Percentiles rank a stretch among this genome's conserved stretches.
Evolutionary conservation across 768 basidiomycete species (phyloP).

Genomic region (Coprinopsis cinerea): DNA sequence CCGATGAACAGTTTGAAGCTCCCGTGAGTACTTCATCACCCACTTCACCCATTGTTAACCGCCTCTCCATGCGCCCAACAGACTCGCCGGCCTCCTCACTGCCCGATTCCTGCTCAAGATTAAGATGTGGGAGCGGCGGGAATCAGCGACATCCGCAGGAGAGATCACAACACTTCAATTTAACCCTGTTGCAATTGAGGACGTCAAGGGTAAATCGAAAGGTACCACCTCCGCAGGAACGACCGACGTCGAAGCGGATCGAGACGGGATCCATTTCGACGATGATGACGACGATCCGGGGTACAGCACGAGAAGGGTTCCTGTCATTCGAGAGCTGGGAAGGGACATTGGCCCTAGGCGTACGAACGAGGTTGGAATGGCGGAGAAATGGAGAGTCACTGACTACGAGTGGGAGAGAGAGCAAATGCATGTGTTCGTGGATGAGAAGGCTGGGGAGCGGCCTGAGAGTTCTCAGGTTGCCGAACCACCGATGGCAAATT

Average conservation of each 20-base stretch:
- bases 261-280: too few relatives aligned
- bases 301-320: neutral
- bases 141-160: too few relatives aligned
- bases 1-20: conserved; percentile 7
- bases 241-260: too few relatives aligned
- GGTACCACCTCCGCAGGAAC: too few relatives aligned
- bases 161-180: too few relatives aligned
- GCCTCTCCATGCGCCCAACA: neutral
- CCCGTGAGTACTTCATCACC: neutral
- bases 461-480: too few relatives aligned
- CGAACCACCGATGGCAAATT: too few relatives aligned
- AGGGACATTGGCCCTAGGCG: neutral
- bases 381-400: neutral
- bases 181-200: too few relatives aligned
- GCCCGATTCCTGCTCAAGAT: conserved; percentile 3
- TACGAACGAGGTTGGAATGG: neutral
- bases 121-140: neutral
- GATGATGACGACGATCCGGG: neutral
- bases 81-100: neutral
- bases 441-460: too few relatives aligned
- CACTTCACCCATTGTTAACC: neutral
- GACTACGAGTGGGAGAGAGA: neutral
- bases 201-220: too few relatives aligned
- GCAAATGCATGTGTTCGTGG: too few relatives aligned
- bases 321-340: neutral